Evolutionary conservation across 23 red algal genomes (phyloP).

Genomic region (Gracilariopsis chorda): DNA sequence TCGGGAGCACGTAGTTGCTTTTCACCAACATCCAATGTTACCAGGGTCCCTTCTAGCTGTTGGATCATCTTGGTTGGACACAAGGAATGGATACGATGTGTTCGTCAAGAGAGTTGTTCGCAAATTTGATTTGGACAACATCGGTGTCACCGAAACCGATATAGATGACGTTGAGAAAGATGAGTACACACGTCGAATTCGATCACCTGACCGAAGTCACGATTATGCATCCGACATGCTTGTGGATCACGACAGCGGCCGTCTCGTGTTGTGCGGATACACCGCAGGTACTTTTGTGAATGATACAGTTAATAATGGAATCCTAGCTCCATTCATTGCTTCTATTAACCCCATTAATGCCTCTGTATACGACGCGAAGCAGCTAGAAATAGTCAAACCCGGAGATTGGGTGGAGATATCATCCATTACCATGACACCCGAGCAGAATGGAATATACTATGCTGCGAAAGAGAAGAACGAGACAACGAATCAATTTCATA

Average conservation of each 20-base stretch:
- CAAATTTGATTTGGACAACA: constrained; percentile 8
- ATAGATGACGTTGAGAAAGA: constrained; percentile 47
- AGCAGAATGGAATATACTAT: constrained; percentile 29
- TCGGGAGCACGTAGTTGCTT: constrained; percentile 30
- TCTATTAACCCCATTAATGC: constrained; percentile 43
- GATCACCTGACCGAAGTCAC: constrained; percentile 37
- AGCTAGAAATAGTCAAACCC: not conserved
- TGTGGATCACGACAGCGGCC: constrained; percentile 23
- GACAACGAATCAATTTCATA: constrained; percentile 56
- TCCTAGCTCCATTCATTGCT: constrained; percentile 47
- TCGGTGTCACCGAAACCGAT: constrained; percentile 24
- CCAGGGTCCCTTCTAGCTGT: not conserved
- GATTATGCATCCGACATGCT: constrained; percentile 43
- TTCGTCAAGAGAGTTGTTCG: constrained; percentile 57
- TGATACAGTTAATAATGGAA: not conserved
- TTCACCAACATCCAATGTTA: constrained; percentile 36
- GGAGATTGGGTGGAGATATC: constrained; percentile 49
- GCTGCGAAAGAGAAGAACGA: constrained; percentile 48
- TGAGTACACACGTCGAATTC: constrained; percentile 41
- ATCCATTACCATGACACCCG: not conserved
- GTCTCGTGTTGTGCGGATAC: constrained; percentile 37
- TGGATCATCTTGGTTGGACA: constrained; percentile 56
- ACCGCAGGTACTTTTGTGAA: constrained; percentile 32
- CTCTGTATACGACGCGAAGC: constrained; percentile 20
- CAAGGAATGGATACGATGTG: constrained; percentile 57